Evolutionary conservation across 345 rosid species (phyloP).

Genomic region (Populus simonii): DNA sequence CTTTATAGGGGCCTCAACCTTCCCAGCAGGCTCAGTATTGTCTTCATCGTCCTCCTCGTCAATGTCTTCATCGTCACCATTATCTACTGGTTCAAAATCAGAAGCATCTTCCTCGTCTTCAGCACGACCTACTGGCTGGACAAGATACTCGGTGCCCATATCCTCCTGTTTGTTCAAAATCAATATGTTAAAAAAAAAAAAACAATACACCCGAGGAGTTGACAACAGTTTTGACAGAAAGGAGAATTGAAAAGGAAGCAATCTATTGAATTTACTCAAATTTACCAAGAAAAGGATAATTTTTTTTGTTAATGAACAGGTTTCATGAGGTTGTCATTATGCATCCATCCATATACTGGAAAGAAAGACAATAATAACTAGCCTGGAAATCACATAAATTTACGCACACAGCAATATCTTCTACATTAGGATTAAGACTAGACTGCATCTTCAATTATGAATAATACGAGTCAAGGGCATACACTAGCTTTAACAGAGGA

Average conservation of each 20-base stretch:
- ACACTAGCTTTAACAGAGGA: background rate
- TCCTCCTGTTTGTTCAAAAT: constrained; percentile 43
- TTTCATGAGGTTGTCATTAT: background rate
- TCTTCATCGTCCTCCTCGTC: constrained; percentile 32
- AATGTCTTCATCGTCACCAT: constrained; percentile 50
- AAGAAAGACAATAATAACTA: no score
- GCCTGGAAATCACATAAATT: no score
- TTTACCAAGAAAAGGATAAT: no score
- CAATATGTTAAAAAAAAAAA: background rate
- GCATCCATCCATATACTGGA: no score
- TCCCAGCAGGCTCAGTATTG: constrained; percentile 31
- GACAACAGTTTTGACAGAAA: background rate
- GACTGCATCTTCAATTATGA: background rate
- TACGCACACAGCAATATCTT: background rate
- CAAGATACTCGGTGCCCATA: constrained; percentile 77
- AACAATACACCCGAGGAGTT: background rate
- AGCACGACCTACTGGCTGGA: constrained; percentile 69
- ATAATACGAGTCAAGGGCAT: background rate
- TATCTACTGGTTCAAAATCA: constrained; percentile 82
- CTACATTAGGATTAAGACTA: background rate
- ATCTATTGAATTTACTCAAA: background rate
- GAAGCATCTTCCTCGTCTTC: constrained; percentile 93
- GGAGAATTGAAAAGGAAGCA: background rate
- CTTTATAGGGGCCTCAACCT: constrained; percentile 65
- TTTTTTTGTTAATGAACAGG: background rate